A percentile compares a stretch with the other conserved stretches of the same genome.
Conservation (phyloP, 2,329 filamentous ascomycete genomes). For the Botryotinia calthae region DNA sequence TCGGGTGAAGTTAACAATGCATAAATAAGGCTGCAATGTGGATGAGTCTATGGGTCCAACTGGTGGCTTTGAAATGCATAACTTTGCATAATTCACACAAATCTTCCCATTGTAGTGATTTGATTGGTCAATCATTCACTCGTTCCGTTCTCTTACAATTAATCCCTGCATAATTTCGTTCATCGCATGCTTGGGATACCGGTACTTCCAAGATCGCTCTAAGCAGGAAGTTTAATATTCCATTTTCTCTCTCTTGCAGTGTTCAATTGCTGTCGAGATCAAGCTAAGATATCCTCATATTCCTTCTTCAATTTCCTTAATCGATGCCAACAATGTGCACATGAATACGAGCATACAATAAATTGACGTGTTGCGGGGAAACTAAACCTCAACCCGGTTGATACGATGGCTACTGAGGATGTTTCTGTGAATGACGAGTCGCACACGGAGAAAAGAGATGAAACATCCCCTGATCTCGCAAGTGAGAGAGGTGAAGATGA, state of each 20-base stretch:
- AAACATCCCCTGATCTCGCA: not conserved
- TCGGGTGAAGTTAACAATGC: not conserved
- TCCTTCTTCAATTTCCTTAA: not conserved
- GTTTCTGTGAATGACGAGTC: not conserved
- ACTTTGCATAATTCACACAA: not conserved
- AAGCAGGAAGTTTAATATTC: not conserved
- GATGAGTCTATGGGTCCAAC: too few relatives aligned
- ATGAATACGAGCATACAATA: not conserved
- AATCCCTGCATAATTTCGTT: not conserved
- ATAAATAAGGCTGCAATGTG: not conserved
- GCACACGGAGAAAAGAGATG: not conserved
- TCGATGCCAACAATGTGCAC: not conserved
- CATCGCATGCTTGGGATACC: not conserved
- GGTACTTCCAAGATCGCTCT: not conserved
- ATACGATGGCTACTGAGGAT: conserved; percentile 8
- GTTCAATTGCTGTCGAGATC: not conserved
- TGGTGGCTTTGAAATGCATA: not conserved
- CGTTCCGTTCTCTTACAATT: not conserved
- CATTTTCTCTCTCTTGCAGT: not conserved
- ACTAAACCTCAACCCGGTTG: not conserved
- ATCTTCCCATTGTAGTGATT: not conserved
- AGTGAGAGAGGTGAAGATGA: conserved; percentile 1
- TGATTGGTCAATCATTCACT: not conserved
- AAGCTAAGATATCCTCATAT: not conserved
- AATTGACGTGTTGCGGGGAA: not conserved